Evolutionary conservation across 257 asterid species (phyloP).

Genomic region (Nemophila menziesii): DNA sequence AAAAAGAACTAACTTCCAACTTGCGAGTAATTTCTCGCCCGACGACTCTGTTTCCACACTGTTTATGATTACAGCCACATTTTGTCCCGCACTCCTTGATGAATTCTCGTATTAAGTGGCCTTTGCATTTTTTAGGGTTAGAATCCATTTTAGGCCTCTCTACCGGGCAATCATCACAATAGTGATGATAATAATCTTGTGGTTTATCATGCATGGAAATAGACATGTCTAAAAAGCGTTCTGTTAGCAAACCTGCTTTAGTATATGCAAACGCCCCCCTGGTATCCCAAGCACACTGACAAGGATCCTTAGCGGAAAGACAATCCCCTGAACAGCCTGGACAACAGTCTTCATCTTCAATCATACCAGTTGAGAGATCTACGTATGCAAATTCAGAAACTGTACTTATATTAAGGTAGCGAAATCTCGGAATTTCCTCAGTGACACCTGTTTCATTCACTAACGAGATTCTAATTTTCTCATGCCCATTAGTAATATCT

Average conservation of each 20-base stretch:
- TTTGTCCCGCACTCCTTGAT: conserved; percentile 85
- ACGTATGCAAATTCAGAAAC: conserved; percentile 46
- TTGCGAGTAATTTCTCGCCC: conserved; percentile 62
- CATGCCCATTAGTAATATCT: conserved; percentile 54
- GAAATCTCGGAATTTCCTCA: conserved; percentile 32
- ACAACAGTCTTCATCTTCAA: conserved; percentile 70
- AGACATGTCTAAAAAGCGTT: conserved; percentile 32
- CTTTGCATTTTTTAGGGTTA: conserved; percentile 36
- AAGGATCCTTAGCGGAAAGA: conserved; percentile 45
- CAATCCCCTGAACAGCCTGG: conserved; percentile 45
- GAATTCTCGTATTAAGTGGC: conserved; percentile 50
- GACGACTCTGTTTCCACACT: conserved; percentile 74
- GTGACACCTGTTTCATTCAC: conserved; percentile 35
- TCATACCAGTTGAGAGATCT: conserved; percentile 51
- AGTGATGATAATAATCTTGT: conserved; percentile 19
- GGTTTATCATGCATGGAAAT: conserved; percentile 35
- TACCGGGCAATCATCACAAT: conserved; percentile 63
- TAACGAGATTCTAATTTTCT: conserved; percentile 41
- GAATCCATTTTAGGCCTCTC: conserved; percentile 48
- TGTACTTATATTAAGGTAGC: conserved; percentile 29
- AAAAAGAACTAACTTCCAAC: conserved; percentile 44
- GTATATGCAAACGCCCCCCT: conserved; percentile 80
- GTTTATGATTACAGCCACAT: conserved; percentile 65
- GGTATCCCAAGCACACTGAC: conserved; percentile 69
- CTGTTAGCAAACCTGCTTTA: conserved; percentile 40